Percentiles rank a stretch among this genome's conserved stretches.
Evolutionary conservation across 768 basidiomycete genomes (phyloP).

Genomic region (Mrakia hoshinonis): DNA sequence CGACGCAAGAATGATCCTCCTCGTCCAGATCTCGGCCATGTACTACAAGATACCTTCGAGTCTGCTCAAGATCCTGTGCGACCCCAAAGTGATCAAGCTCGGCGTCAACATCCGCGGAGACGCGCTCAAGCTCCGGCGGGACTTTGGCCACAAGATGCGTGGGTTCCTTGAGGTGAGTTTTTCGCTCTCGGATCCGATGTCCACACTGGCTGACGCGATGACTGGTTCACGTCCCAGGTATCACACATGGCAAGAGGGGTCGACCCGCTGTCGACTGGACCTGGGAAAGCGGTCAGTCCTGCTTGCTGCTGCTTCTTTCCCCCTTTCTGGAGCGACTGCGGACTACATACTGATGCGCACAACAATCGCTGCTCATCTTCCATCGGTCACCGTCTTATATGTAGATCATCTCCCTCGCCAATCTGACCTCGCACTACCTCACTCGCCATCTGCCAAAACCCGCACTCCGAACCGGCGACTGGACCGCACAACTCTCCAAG

Average conservation of each 20-base stretch:
- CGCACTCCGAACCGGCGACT: conserved; percentile 15
- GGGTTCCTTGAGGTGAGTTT: conserved; percentile 17
- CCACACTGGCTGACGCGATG: background rate
- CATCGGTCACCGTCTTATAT: too few relatives aligned
- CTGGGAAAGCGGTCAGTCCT: conserved; percentile 13
- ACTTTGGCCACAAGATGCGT: conserved; percentile 4
- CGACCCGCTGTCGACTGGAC: conserved; percentile 5
- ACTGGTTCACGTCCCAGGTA: background rate
- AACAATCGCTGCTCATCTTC: too few relatives aligned
- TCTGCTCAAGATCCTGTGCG: conserved; percentile 3
- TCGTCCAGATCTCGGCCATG: conserved; percentile 19
- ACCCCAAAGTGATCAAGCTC: conserved; percentile 8
- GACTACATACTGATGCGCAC: too few relatives aligned
- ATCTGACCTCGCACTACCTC: conserved; percentile 9
- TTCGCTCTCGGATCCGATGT: background rate
- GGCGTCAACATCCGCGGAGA: conserved; percentile 27
- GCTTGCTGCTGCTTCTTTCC: background rate
- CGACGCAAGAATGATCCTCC: conserved; percentile 16
- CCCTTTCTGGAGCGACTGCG: background rate
- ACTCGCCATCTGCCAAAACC: conserved; percentile 17
- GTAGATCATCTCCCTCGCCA: conserved; percentile 15
- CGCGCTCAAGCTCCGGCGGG: conserved; percentile 19
- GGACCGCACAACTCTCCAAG: conserved; percentile 3
- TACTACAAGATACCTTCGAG: conserved; percentile 8
- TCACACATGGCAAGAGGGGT: conserved; percentile 12